Evolutionary conservation across 2,329 filamentous ascomycete species (phyloP).

Genomic region (Aspergillus flavus): DNA sequence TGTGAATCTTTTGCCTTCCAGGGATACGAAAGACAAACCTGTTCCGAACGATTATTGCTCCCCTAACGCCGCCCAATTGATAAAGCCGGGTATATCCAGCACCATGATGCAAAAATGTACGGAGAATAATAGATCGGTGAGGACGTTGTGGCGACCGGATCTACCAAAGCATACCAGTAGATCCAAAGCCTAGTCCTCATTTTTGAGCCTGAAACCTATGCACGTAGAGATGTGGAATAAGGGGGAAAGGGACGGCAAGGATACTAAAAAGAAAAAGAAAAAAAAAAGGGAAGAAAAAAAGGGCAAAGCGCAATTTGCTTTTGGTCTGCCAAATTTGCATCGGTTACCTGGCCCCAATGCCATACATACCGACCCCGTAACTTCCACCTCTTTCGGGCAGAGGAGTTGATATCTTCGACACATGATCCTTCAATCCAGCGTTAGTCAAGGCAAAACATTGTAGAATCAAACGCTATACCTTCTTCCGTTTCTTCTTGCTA

Average conservation of each 20-base stretch:
- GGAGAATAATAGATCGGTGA: slow-evolving; percentile 28
- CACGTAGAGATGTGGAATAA: slow-evolving; percentile 17
- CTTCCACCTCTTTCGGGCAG: slow-evolving; percentile 44
- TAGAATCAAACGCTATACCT: slow-evolving; percentile 37
- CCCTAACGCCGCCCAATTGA: slow-evolving; percentile 42
- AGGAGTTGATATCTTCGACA: slow-evolving; percentile 42
- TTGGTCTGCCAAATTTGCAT: slow-evolving; percentile 21
- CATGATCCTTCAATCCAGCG: slow-evolving; percentile 38
- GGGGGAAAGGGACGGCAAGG: slow-evolving; percentile 18
- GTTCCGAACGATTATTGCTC: slow-evolving; percentile 11
- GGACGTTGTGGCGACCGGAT: slow-evolving; percentile 17
- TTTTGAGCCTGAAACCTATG: slow-evolving; percentile 26
- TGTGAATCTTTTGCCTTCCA: slow-evolving; percentile 2
- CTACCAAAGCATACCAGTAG: slow-evolving; percentile 15
- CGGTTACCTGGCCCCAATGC: slow-evolving; percentile 44
- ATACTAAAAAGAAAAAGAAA: slow-evolving; percentile 18
- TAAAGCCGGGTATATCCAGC: slow-evolving; percentile 53
- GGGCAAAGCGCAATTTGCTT: slow-evolving; percentile 19
- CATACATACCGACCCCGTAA: slow-evolving; percentile 50
- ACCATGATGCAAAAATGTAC: slow-evolving; percentile 51
- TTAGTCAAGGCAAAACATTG: not conserved
- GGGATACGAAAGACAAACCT: slow-evolving; percentile 9
- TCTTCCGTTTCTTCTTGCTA: slow-evolving; percentile 53
- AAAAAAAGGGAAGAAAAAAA: slow-evolving; percentile 18
- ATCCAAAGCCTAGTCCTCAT: slow-evolving; percentile 16